Conservation (phyloP, 805 yeast species). For the Candida stauntonica region DNA sequence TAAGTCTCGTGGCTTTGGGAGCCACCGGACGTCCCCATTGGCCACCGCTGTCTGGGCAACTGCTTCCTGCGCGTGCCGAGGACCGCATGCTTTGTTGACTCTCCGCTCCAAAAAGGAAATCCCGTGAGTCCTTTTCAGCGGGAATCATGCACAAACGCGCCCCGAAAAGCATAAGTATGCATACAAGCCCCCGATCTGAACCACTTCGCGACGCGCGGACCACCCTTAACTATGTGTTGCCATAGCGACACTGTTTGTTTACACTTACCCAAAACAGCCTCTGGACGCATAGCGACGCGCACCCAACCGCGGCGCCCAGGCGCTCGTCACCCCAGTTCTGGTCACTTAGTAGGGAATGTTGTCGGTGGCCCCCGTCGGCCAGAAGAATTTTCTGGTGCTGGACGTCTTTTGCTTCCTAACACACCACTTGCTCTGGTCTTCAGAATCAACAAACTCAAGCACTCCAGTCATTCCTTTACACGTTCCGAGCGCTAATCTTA, state of each 20-base stretch:
- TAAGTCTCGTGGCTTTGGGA: no score
- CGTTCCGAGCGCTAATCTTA: constrained; percentile 25
- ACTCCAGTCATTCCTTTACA: constrained; percentile 31
- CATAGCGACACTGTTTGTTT: constrained; percentile 7
- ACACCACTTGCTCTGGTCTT: not conserved
- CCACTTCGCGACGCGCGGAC: not conserved
- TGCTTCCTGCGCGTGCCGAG: no score
- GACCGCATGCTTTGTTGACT: no score
- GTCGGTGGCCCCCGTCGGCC: not conserved
- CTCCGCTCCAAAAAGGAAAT: not conserved
- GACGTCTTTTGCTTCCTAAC: constrained; percentile 2
- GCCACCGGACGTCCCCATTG: no score
- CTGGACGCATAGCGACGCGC: constrained; percentile 4
- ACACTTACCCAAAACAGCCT: constrained; percentile 8
- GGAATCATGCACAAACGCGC: not conserved
- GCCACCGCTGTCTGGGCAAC: no score
- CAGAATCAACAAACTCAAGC: constrained; percentile 11
- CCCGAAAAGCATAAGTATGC: not conserved
- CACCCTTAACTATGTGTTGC: constrained; percentile 15
- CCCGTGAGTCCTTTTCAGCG: not conserved
- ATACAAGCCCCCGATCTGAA: not conserved
- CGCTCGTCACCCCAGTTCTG: not conserved
- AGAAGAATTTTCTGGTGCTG: constrained; percentile 3
- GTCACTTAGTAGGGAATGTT: not conserved
- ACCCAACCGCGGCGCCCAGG: not conserved